phyloP scores from a whole-genome alignment of 257 asterid species.

The Leptodermis oblonga region DNA sequence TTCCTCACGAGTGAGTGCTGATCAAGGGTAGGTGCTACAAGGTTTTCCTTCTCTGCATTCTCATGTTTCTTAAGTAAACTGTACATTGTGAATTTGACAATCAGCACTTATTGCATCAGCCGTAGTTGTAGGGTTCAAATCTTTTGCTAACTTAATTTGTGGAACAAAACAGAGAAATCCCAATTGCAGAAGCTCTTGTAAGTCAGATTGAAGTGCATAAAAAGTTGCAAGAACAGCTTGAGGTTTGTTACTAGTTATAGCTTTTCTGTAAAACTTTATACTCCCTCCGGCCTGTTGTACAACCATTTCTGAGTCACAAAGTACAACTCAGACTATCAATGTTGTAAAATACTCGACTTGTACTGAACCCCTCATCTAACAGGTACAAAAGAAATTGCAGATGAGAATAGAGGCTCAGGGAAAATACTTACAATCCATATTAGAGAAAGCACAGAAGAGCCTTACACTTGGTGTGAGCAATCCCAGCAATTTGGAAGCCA shows the following conservation, averaged over 20 bases:
- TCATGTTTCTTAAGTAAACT: constrained; percentile 9
- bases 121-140: not conserved
- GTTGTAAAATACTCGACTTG: too few relatives aligned
- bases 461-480: constrained; percentile 43
- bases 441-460: constrained; percentile 68
- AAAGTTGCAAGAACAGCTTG: constrained; percentile 70
- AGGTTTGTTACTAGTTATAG: constrained; percentile 34
- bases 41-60: too few relatives aligned
- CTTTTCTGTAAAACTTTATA: not conserved
- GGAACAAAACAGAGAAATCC: constrained; percentile 48
- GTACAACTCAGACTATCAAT: too few relatives aligned
- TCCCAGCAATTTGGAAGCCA: constrained; percentile 42
- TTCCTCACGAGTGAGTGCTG: constrained; percentile 51
- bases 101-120: not conserved
- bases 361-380: constrained; percentile 10
- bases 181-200: constrained; percentile 57
- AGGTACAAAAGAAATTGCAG: constrained; percentile 88
- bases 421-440: constrained; percentile 73
- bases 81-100: not conserved
- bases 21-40: constrained; percentile 41
- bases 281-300: too few relatives aligned
- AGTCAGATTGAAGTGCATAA: constrained; percentile 74
- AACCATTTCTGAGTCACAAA: too few relatives aligned
- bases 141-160: not conserved
- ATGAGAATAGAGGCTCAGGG: constrained; percentile 96